Base-by-base conservation (phyloP, 441 rosid species). In the Jatropha podagrica region DNA sequence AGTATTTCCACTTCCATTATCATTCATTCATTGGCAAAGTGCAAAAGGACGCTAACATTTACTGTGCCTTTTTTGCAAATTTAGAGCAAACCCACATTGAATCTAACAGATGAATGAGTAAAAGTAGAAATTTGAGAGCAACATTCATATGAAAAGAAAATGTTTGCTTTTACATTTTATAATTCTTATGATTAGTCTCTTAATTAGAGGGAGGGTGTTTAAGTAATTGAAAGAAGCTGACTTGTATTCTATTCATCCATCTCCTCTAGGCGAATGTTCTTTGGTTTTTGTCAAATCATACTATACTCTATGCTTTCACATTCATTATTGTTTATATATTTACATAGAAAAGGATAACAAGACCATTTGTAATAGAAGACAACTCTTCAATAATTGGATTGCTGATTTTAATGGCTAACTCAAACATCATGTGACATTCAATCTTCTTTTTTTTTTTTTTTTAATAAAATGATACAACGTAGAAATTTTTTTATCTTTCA, bases 31-130 rank as follows among this genome's bases (percentile, higher is more conserved):
- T 23, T 32, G 52, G 55, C 27, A 61, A 14, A 4, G 48, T 46
- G 0, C n/a, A 60, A 75, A 74, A 68, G 38, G 77, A 81, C 76
- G 49, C 44, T 54, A n/a, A n/a, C 41, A 72, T 56, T 15, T n/a
- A 42, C 65, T 52, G 52, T 56, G 32, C 20, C 17, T 32, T 66
- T 66, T 60, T 48, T 4, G 48, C 75, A 48, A 41, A 48, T 73
- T 8, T 42, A 27, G 76, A 51, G 44, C 10, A 49, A 61, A 67
- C 46, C 74, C 51, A 49, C 6, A 37, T 63, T 26, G 4, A 13
- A 15, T 41, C 8, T 44, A 20, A 49, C 46, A 10, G 44, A 56
- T 74, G 27, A 44, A 20, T 8, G 69, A 61, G 42, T 65, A 60
- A 63, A 71, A 26, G 3, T 37, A 10, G 76, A 55, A 74, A 73